Evolutionary conservation across 192 early-diverging fungal species (phyloP).

Genomic region (Phlyctochytrium planicorne): DNA sequence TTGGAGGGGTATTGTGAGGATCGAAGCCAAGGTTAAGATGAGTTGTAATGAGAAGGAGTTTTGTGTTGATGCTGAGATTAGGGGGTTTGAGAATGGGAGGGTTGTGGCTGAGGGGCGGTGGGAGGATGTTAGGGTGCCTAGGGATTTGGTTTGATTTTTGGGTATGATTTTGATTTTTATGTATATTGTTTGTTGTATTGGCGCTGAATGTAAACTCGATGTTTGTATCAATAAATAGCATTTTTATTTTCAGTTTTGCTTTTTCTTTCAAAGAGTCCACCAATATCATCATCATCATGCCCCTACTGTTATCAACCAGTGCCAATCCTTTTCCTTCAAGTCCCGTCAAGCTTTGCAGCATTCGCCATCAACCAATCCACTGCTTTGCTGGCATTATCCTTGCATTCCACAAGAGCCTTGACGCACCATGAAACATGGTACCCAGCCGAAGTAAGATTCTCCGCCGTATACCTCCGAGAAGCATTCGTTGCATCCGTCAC

Average conservation of each 20-base stretch:
- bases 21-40: neutral
- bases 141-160: neutral
- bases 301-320: no score
- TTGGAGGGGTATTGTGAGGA: constrained; percentile 8
- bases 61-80: neutral
- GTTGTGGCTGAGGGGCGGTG: neutral
- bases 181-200: no score
- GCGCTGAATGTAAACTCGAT: no score
- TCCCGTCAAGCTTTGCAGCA: constrained; percentile 44
- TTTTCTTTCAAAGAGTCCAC: no score
- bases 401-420: constrained; percentile 58
- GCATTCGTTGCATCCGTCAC: constrained; percentile 56
- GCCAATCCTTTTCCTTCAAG: neutral
- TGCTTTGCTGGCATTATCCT: constrained; percentile 52
- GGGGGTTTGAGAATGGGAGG: constrained; percentile 7
- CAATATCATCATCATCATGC: no score
- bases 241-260: no score
- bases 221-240: no score
- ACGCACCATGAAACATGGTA: constrained; percentile 65
- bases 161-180: no score
- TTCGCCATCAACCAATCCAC: constrained; percentile 58
- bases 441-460: constrained; percentile 20
- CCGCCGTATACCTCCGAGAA: constrained; percentile 28
- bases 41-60: neutral
- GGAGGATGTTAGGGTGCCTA: neutral